A percentile compares a stretch with the other conserved stretches of the same genome.
phyloP scores from a whole-genome alignment of 768 basidiomycete genomes.

The Hygrophoropsis aurantiaca region DNA sequence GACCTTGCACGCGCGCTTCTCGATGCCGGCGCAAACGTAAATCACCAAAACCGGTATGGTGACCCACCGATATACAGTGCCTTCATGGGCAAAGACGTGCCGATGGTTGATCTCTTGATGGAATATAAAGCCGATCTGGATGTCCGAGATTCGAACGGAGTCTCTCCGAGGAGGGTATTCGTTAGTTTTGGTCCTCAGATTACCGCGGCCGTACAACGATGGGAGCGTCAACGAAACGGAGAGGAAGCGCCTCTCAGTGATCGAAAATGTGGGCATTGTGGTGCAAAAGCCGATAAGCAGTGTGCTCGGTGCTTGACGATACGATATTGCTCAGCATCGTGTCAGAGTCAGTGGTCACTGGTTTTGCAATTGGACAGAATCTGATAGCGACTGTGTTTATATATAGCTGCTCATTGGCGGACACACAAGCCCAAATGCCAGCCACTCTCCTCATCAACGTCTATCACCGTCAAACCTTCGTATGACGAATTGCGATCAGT shows the following conservation, averaged over 20 bases:
- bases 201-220: slow-evolving; percentile 43
- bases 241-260: slow-evolving; percentile 40
- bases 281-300: slow-evolving; percentile 28
- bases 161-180: slow-evolving; percentile 30
- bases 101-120: slow-evolving; percentile 45
- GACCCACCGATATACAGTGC: slow-evolving; percentile 39
- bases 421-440: slow-evolving; percentile 47
- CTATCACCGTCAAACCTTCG: slow-evolving; percentile 46
- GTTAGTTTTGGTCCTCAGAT: slow-evolving; percentile 42
- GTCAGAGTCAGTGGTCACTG: slow-evolving; percentile 45
- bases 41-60: slow-evolving; percentile 50
- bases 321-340: slow-evolving; percentile 53
- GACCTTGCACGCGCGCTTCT: slow-evolving; percentile 41
- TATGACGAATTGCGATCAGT: slow-evolving; percentile 26
- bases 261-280: slow-evolving; percentile 42
- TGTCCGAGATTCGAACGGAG: slow-evolving; percentile 37
- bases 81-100: slow-evolving; percentile 32
- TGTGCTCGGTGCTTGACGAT: slow-evolving; percentile 46
- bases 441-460: slow-evolving; percentile 42
- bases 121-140: slow-evolving; percentile 48
- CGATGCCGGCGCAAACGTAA: slow-evolving; percentile 45
- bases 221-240: slow-evolving; percentile 47
- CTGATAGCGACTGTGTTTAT: too few species aligned
- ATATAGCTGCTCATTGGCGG: slow-evolving; percentile 46
- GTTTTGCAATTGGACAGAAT: not conserved